A percentile compares a stretch with the other conserved stretches of the same genome.
Conservation (phyloP, 108 stramenopile species). For the Discostella stelligeroides region DNA sequence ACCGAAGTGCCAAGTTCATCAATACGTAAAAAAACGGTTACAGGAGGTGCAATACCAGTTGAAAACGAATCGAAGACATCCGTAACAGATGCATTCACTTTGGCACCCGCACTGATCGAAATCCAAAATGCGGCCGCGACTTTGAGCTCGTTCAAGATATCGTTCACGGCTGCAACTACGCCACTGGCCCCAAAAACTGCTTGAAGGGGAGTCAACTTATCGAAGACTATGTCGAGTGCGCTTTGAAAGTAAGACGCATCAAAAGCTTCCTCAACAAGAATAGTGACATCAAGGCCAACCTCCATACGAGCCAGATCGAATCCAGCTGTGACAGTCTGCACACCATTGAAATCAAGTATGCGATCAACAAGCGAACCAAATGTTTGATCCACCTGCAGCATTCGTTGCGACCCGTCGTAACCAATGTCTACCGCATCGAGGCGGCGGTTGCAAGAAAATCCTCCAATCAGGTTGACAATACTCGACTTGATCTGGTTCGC, state of each 20-base stretch:
- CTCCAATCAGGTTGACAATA: background rate
- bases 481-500: background rate
- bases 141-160: background rate
- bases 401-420: conserved; percentile 4
- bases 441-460: background rate
- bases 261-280: conserved; percentile 16
- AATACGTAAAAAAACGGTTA: conserved; percentile 3
- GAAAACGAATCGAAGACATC: background rate
- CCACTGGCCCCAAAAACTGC: conserved; percentile 24
- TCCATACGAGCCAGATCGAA: conserved; percentile 19
- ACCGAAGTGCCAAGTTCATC: conserved; percentile 9
- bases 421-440: conserved; percentile 9
- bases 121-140: conserved; percentile 15
- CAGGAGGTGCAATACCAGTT: background rate
- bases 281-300: conserved; percentile 22
- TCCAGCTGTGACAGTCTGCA: conserved; percentile 15
- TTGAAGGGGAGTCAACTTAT: background rate
- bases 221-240: conserved; percentile 12
- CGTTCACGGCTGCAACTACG: conserved; percentile 1
- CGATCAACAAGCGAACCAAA: background rate
- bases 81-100: background rate
- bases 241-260: conserved; percentile 9
- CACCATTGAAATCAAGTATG: background rate
- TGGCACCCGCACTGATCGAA: conserved; percentile 18
- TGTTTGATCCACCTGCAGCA: conserved; percentile 6